A percentile compares a stretch with the other conserved stretches of the same genome.
Evolutionary conservation across 352 stramenopile species (phyloP).

Genomic region (Blastocystis sp.): DNA sequence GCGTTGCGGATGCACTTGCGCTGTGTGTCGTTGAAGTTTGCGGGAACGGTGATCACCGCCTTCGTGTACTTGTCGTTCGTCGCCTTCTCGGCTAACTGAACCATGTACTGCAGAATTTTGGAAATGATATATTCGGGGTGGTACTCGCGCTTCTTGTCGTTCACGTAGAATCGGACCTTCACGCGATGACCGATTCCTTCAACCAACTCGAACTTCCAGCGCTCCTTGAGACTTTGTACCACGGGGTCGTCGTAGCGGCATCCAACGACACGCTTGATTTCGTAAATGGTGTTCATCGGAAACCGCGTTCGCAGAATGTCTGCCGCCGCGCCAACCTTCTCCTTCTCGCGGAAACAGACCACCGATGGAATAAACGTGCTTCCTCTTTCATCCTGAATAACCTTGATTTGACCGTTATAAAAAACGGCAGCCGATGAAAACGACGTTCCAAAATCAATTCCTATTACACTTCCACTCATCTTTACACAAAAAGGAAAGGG

Average conservation of each 20-base stretch:
- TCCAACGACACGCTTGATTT: slow-evolving; percentile 39
- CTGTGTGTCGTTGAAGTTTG: slow-evolving; percentile 50
- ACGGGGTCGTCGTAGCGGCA: slow-evolving; percentile 34
- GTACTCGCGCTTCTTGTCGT: neutral
- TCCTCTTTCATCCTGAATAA: slow-evolving; percentile 17
- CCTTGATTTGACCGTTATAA: neutral
- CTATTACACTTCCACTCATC: neutral
- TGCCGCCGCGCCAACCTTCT: neutral
- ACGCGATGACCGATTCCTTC: slow-evolving; percentile 7
- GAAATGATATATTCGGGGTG: slow-evolving; percentile 41
- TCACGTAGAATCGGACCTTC: neutral
- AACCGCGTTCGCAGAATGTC: neutral
- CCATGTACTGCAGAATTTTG: slow-evolving; percentile 30
- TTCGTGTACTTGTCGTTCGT: slow-evolving; percentile 36
- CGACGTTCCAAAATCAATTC: slow-evolving; percentile 51
- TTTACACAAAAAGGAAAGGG: neutral
- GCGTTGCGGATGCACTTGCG: slow-evolving; percentile 28
- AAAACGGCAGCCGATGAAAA: slow-evolving; percentile 31
- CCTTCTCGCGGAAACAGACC: slow-evolving; percentile 35
- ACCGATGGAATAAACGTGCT: slow-evolving; percentile 21
- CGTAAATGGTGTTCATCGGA: slow-evolving; percentile 37
- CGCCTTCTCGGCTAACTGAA: neutral
- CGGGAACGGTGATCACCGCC: slow-evolving; percentile 22
- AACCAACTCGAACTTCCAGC: neutral
- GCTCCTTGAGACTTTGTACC: neutral